Conservation (phyloP, 257 asterid genomes). For the Nicotiana noctiflora region DNA sequence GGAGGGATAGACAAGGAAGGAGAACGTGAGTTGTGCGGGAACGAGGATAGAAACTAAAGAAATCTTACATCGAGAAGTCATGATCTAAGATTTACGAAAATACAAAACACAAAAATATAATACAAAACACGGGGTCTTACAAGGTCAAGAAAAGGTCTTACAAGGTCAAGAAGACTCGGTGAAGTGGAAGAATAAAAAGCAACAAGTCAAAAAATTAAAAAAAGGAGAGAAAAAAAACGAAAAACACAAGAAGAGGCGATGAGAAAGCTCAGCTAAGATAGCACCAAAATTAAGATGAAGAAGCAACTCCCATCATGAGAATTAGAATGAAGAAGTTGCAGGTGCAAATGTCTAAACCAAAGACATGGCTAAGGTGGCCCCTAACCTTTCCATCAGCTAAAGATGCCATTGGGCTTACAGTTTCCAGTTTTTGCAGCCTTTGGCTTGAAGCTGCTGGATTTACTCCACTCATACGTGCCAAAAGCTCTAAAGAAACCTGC, state of each 20-base stretch:
- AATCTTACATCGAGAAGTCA: slow-evolving; percentile 19
- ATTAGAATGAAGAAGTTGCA: background rate
- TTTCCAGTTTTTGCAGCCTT: slow-evolving; percentile 15
- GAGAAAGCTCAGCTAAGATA: slow-evolving; percentile 83
- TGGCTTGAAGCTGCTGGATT: slow-evolving; percentile 2
- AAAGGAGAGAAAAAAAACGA: background rate
- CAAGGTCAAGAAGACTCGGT: slow-evolving; percentile 59
- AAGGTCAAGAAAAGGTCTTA: slow-evolving; percentile 96
- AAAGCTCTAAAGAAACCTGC: slow-evolving; percentile 27
- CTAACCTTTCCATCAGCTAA: slow-evolving; percentile 2
- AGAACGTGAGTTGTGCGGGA: slow-evolving; percentile 56
- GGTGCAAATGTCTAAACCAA: too few species aligned
- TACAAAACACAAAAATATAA: background rate
- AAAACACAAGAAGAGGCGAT: background rate
- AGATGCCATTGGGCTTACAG: slow-evolving; percentile 19
- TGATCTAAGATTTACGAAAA: slow-evolving; percentile 8
- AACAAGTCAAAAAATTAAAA: slow-evolving; percentile 48
- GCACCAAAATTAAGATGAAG: slow-evolving; percentile 41
- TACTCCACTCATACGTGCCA: slow-evolving; percentile 21
- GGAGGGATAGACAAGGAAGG: slow-evolving; percentile 99
- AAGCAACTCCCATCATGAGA: background rate
- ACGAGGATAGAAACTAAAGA: background rate
- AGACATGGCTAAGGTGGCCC: background rate
- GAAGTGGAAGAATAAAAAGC: slow-evolving; percentile 27
- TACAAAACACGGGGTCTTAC: slow-evolving; percentile 53